Conservation (phyloP, 257 asterid species). For the Nicotiana otophora region DNA sequence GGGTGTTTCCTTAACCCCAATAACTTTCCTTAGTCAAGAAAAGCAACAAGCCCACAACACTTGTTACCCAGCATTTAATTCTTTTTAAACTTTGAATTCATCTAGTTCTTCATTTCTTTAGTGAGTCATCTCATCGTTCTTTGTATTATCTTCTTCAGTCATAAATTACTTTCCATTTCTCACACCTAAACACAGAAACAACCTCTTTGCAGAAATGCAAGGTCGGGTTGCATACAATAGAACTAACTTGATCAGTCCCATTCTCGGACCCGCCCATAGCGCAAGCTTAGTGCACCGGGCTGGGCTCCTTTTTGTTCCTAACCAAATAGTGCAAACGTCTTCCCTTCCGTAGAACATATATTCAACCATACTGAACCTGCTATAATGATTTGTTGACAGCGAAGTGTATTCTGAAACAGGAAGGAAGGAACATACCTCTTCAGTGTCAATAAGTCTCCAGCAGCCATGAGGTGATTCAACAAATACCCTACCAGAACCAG, state of each 20-base stretch:
- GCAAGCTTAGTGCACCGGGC: not conserved
- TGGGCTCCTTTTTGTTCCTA: not conserved
- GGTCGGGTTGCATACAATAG: not conserved
- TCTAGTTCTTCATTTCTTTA: not conserved
- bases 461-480: constrained; percentile 66
- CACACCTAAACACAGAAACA: not conserved
- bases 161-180: not conserved
- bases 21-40: not conserved
- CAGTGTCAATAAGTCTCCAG: constrained; percentile 84
- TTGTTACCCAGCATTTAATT: not conserved
- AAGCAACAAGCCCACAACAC: not conserved
- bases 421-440: constrained; percentile 47
- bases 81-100: not conserved
- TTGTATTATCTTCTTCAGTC: not conserved
- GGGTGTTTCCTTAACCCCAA: not conserved
- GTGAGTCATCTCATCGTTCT: not conserved
- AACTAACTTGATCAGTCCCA: not conserved
- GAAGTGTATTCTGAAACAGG: not conserved
- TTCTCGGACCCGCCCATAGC: not conserved
- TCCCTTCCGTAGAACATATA: not conserved
- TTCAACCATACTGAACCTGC: not conserved
- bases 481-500: constrained; percentile 92
- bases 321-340: not conserved
- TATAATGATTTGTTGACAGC: not conserved
- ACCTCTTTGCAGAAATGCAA: not conserved